A percentile compares a stretch with the other conserved stretches of the same genome.
These are phyloP conservation scores for Diaporthe aspalathi DNA, from an alignment of 2,329 filamentous ascomycete genomes.

Conservation along the genomic window DNA sequence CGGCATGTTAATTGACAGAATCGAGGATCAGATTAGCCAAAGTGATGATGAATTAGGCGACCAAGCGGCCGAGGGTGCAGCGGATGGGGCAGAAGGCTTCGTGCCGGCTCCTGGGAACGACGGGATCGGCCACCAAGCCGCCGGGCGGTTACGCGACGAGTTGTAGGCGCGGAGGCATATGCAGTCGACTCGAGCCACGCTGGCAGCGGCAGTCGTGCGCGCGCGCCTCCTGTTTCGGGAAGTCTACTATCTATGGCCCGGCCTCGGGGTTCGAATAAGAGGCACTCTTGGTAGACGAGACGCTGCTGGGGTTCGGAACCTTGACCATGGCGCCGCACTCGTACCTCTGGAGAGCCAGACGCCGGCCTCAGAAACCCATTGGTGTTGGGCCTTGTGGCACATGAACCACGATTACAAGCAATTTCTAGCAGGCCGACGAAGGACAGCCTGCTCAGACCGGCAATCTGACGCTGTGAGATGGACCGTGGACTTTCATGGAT, in stretches of 20 bases:
- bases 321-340: too few species aligned
- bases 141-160: slow-evolving; percentile 52
- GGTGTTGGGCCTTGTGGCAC: too few species aligned
- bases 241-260: too few species aligned
- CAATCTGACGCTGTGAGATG: neutral
- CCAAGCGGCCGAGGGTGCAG: slow-evolving; percentile 30
- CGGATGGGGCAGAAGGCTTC: neutral
- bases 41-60: slow-evolving; percentile 11
- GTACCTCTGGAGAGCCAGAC: neutral
- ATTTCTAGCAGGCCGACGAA: neutral
- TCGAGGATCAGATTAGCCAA: slow-evolving; percentile 37
- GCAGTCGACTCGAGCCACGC: neutral
- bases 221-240: too few species aligned
- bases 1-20: slow-evolving; percentile 61
- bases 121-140: slow-evolving; percentile 48
- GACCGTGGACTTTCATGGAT: too few species aligned
- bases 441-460: neutral
- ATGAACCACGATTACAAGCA: too few species aligned
- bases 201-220: neutral
- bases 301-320: neutral
- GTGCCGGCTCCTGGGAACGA: slow-evolving; percentile 39
- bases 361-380: too few species aligned
- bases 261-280: neutral
- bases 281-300: neutral
- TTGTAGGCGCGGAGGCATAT: slow-evolving; percentile 45